Base-by-base conservation (phyloP, 139 green algal species). In the Haematococcus sp. region DNA sequence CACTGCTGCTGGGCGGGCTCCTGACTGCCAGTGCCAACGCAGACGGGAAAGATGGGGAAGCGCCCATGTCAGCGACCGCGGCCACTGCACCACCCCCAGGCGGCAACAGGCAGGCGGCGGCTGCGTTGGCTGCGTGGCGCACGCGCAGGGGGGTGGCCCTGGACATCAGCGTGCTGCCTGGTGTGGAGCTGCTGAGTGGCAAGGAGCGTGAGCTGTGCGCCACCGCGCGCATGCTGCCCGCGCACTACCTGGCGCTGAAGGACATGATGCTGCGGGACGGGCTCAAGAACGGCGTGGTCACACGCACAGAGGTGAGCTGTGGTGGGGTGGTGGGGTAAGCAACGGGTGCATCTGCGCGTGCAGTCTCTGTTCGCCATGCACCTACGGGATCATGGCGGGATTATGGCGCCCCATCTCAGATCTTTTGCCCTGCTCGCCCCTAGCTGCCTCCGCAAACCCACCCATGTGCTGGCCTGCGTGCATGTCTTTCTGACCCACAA, bases 241-340 rank as follows among this genome's bases (percentile, higher is more conserved):
- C 83, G 30, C 88, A 97, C 46, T 96, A 95, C 81, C 81, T 98
- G 33, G 79, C 81, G 20, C 78, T 96, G 23, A 96, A 96, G 82
- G 89, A 91, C n/a, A 59, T 97, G 91, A 81, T 93, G 65, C 83
- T 97, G 80, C 60, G 83, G 25, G 84, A 90, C 30, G 73, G 61
- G 19, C 66, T 76, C 13, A 64, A 75, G 64, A 61, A 84, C 44
- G 86, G 89, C 2, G 28, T 34, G 63, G 70, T 93, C 35, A 76
- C 74, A 0, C 80, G 87, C 16, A 9, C 56, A 40, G 84, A 93
- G 56, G 88, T 86, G 32, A 58, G 75, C 40, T 9, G 65, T 32
- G 44, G n/a, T n/a, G n/a, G n/a, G n/a, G n/a, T 33, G 4, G 40
- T 16, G 7, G 31, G 81, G 58, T 40, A 19, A 68, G 60, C 30